Evolutionary conservation across 768 basidiomycete species (phyloP).

Genomic region (Phaffia australis): DNA sequence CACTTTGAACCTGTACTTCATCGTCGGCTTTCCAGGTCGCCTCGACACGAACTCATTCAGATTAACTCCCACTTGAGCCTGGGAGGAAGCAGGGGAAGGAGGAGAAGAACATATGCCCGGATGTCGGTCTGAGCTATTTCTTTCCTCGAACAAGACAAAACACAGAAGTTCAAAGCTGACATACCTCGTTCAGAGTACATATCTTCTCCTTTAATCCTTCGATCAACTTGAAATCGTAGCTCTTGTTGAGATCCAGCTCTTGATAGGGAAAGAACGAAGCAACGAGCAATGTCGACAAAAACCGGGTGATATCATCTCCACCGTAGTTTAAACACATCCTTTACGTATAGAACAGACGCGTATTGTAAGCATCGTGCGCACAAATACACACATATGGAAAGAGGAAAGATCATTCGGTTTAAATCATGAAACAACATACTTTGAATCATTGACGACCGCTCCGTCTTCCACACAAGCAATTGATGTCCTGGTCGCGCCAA

Average conservation of each 20-base stretch:
- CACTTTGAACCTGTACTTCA: constrained; percentile 78
- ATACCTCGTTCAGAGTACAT: constrained; percentile 78
- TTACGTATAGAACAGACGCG: neutral
- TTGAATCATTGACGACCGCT: constrained; percentile 69
- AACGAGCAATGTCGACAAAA: constrained; percentile 64
- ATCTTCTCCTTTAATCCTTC: constrained; percentile 78
- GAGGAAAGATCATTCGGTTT: neutral
- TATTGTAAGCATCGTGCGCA: neutral
- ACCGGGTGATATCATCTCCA: constrained; percentile 89
- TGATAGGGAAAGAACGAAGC: constrained; percentile 80
- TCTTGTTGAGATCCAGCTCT: constrained; percentile 61
- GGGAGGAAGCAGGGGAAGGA: neutral
- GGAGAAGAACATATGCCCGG: neutral
- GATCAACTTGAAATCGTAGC: constrained; percentile 82
- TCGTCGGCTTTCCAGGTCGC: constrained; percentile 58
- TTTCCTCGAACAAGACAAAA: neutral
- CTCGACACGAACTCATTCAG: constrained; percentile 83
- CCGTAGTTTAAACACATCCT: constrained; percentile 48
- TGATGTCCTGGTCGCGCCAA: constrained; percentile 72
- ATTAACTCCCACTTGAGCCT: constrained; percentile 67
- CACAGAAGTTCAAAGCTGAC: constrained; percentile 27
- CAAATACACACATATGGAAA: neutral
- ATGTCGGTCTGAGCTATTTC: neutral
- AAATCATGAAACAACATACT: constrained; percentile 43
- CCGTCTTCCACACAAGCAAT: constrained; percentile 95